Percentiles rank a stretch among this genome's conserved stretches.
Conservation (phyloP, 306 rosid genomes). For the Dalbergia oliveri region DNA sequence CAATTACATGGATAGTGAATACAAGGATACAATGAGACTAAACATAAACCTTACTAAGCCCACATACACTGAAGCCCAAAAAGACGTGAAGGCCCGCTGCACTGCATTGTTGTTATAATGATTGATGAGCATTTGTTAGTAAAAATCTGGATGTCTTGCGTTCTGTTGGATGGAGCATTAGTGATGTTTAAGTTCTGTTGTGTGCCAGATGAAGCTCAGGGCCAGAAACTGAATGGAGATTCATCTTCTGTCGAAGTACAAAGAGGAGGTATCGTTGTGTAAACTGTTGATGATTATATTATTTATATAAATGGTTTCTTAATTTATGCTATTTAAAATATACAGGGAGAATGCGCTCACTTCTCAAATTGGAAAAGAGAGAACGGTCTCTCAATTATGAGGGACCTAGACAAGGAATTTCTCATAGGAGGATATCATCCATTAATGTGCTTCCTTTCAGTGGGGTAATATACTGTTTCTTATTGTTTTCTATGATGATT, state of each 20-base stretch:
- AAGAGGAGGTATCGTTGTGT: slow-evolving; percentile 69
- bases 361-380: slow-evolving; percentile 83
- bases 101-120: slow-evolving; percentile 25
- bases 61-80: slow-evolving; percentile 28
- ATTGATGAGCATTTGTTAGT: slow-evolving; percentile 36
- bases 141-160: slow-evolving; percentile 14
- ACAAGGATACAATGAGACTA: background rate
- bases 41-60: background rate
- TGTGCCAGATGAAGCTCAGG: slow-evolving; percentile 70
- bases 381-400: slow-evolving; percentile 74
- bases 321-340: slow-evolving; percentile 38
- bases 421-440: slow-evolving; percentile 65
- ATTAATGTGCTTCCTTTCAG: slow-evolving; percentile 59
- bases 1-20: slow-evolving; percentile 21
- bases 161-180: slow-evolving; percentile 19
- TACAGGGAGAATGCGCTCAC: slow-evolving; percentile 80
- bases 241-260: slow-evolving; percentile 67
- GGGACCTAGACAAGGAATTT: slow-evolving; percentile 63
- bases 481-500: slow-evolving; percentile 23
- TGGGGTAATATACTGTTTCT: slow-evolving; percentile 61
- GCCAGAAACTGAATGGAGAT: slow-evolving; percentile 73
- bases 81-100: slow-evolving; percentile 6
- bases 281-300: slow-evolving; percentile 40
- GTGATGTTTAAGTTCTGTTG: slow-evolving; percentile 44
- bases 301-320: slow-evolving; percentile 37